A percentile compares a stretch with the other conserved stretches of the same genome.
These are phyloP conservation scores for Tricholoma bakamatsutake DNA, from an alignment of 768 basidiomycete genomes.

Conservation along the genomic window DNA sequence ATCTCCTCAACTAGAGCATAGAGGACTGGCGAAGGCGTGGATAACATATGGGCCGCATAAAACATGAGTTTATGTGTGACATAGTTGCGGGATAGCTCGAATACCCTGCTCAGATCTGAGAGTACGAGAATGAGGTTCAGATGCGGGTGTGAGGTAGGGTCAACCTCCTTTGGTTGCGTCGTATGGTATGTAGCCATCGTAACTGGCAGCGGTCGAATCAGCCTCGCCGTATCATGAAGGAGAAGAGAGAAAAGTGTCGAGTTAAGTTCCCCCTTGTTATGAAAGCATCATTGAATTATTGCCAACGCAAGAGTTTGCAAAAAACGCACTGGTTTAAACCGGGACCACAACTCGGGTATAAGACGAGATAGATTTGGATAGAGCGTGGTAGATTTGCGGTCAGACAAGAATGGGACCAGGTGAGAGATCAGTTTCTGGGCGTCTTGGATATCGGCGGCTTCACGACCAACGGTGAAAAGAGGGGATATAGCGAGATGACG, in stretches of 20 bases:
- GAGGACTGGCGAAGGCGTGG: slow-evolving; percentile 39
- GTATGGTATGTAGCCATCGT: slow-evolving; percentile 15
- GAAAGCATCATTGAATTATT: background rate
- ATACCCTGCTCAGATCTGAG: slow-evolving; percentile 49
- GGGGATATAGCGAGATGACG: slow-evolving; percentile 59
- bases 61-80: slow-evolving; percentile 59
- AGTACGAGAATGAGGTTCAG: slow-evolving; percentile 38
- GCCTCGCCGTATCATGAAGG: slow-evolving; percentile 44
- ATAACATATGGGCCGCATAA: slow-evolving; percentile 58
- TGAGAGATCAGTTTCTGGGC: slow-evolving; percentile 42
- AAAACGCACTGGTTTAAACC: slow-evolving; percentile 41
- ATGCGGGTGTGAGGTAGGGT: slow-evolving; percentile 33
- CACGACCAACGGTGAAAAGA: slow-evolving; percentile 36
- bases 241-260: slow-evolving; percentile 45
- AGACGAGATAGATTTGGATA: slow-evolving; percentile 45
- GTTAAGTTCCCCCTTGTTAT: slow-evolving; percentile 28
- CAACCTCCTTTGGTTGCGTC: slow-evolving; percentile 13
- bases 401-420: slow-evolving; percentile 59
- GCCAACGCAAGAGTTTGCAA: background rate
- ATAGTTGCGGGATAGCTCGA: slow-evolving; percentile 28
- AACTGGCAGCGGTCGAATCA: slow-evolving; percentile 48
- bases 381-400: slow-evolving; percentile 51
- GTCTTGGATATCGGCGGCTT: slow-evolving; percentile 39
- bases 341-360: slow-evolving; percentile 63
- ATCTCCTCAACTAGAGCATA: slow-evolving; percentile 38